Evolutionary conservation across 352 stramenopile species (phyloP).

Genomic region (Aphanomyces astaci): DNA sequence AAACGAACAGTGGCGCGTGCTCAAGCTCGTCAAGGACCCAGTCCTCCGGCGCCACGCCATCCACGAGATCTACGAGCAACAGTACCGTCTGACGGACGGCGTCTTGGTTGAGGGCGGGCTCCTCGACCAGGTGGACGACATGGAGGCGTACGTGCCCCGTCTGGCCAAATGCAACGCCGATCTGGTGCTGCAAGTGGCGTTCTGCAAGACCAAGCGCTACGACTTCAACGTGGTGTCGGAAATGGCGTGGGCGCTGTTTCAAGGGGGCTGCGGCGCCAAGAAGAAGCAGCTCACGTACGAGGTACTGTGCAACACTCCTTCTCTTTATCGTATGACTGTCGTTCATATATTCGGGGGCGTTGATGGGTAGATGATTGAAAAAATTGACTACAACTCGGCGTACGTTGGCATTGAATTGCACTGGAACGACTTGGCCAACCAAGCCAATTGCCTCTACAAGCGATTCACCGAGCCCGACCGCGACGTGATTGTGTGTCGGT

Average conservation of each 20-base stretch:
- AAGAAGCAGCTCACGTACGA: neutral
- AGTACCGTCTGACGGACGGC: neutral
- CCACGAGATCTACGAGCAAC: neutral
- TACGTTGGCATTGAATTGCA: neutral
- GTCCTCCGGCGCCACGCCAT: neutral
- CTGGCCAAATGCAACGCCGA: constrained; percentile 2
- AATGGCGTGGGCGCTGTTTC: constrained; percentile 8
- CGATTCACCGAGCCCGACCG: neutral
- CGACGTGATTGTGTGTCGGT: constrained; percentile 17
- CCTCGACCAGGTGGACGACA: constrained; percentile 2
- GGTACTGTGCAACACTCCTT: neutral
- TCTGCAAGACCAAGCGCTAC: constrained; percentile 5
- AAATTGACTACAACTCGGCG: neutral
- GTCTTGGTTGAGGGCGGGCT: constrained; percentile 2
- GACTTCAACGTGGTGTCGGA: constrained; percentile 4
- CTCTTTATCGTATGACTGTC: no score
- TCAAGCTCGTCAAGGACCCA: constrained; percentile 12
- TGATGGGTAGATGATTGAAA: neutral
- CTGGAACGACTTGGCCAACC: neutral
- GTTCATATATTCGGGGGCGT: no score
- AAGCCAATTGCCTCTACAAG: neutral
- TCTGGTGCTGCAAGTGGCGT: neutral
- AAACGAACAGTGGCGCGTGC: constrained; percentile 10
- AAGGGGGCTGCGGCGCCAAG: neutral
- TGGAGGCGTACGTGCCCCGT: neutral